Conservation (phyloP, 805 yeast genomes). For the Soucietia sequanensis region DNA sequence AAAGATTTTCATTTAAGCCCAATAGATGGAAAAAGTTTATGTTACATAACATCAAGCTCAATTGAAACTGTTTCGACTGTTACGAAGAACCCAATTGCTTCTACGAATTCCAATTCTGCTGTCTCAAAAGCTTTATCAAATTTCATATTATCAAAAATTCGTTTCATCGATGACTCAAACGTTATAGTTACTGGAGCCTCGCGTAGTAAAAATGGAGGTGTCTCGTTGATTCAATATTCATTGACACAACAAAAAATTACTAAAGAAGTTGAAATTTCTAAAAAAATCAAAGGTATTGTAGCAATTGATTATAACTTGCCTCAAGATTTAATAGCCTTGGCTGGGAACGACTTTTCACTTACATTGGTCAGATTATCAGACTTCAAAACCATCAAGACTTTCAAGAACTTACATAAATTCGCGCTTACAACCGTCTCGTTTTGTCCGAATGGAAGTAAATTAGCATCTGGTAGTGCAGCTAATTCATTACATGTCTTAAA, state of each 20-base stretch:
- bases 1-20: slow-evolving; percentile 69
- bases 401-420: slow-evolving; percentile 67
- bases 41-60: slow-evolving; percentile 56
- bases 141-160: slow-evolving; percentile 41
- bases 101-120: slow-evolving; percentile 19
- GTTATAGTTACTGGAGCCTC: slow-evolving; percentile 33
- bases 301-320: slow-evolving; percentile 46
- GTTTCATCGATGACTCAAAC: slow-evolving; percentile 34
- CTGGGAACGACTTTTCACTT: slow-evolving; percentile 68
- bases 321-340: slow-evolving; percentile 49
- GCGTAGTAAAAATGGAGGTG: slow-evolving; percentile 38
- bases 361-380: slow-evolving; percentile 51
- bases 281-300: slow-evolving; percentile 54
- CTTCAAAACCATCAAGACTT: slow-evolving; percentile 49
- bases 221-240: slow-evolving; percentile 44
- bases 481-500: slow-evolving; percentile 63
- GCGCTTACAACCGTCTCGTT: slow-evolving; percentile 74
- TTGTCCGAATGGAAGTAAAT: slow-evolving; percentile 61
- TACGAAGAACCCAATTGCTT: slow-evolving; percentile 39
- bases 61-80: slow-evolving; percentile 53
- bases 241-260: slow-evolving; percentile 40
- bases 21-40: slow-evolving; percentile 53
- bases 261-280: slow-evolving; percentile 42
- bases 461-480: slow-evolving; percentile 78
- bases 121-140: slow-evolving; percentile 20